Evolutionary conservation across 441 rosid species (phyloP), one percentile per base, ranked within the genome.

Genomic region (Pelargonium fulgidum): DNA sequence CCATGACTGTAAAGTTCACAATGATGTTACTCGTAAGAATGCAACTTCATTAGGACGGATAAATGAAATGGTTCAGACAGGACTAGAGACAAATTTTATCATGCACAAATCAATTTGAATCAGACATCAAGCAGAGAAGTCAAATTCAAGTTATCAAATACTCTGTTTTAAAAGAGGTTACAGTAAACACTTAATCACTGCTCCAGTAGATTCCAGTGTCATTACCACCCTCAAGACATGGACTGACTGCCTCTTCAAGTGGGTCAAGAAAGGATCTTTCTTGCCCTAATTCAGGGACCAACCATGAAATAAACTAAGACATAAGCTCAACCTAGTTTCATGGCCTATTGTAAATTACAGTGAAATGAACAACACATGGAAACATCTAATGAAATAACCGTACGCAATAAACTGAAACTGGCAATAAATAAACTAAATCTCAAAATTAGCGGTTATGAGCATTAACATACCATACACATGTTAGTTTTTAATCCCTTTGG

Each of bases 401-500:
- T 24, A 58, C 19, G 20, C 29, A 19, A 20, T 9, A 33, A 19
- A 8, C n/a, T 58, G 63, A 58, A 52, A 52, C 59, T 14, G 59
- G 20, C 59, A 8, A 36, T 17, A 54, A 8, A 36, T 36, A 36
- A n/a, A n/a, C n/a, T 36, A 36, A 36, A 54, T 54, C 17, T 54
- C 62, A 54, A 54, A 0, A 54, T 17, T 54, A 17, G 62, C 7
- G 41, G 6, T 66, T 14, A 65, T 9, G 17, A 26, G 19, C 24
- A 72, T 73, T n/a, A 22, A 68, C 79, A 73, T 90, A 90, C 99
- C 98, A 94, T 75, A 79, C 98, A 92, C 98, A 94, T 94, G 79
- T 87, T 90, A 72, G 99, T 94, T 83, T 94, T 94, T 71, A 94
- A 67, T 77, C 99, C 99, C 83, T 92, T 94, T 64, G 98, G 91